These are phyloP conservation scores for Trypanosoma congolense DNA, from an alignment of 208 protist species.

Conservation along the genomic window DNA sequence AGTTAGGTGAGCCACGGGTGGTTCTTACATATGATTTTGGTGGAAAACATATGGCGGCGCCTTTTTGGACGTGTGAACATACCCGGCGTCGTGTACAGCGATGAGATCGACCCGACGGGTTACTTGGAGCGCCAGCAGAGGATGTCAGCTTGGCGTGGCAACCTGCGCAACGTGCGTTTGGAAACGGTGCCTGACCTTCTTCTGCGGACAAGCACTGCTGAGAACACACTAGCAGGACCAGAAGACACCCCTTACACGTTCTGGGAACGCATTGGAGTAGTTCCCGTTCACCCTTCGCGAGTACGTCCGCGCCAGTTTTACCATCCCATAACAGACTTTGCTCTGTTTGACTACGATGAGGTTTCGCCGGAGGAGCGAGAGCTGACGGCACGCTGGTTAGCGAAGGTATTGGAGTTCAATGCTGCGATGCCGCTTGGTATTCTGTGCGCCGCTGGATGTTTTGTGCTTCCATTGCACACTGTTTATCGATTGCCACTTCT, in stretches of 20 bases:
- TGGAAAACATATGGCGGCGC: slow-evolving; percentile 27
- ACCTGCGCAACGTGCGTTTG: slow-evolving; percentile 63
- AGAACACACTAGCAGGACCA: slow-evolving; percentile 28
- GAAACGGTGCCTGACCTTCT: slow-evolving; percentile 41
- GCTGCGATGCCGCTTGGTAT: slow-evolving; percentile 64
- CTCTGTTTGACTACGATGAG: slow-evolving; percentile 84
- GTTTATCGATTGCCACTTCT: slow-evolving; percentile 76
- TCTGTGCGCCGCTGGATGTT: slow-evolving; percentile 50
- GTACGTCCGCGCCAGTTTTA: slow-evolving; percentile 83
- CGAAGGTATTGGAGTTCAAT: slow-evolving; percentile 81
- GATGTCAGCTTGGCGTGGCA: slow-evolving; percentile 34
- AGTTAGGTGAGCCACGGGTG: too few species aligned
- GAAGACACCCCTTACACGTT: slow-evolving; percentile 87
- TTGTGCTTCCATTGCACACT: slow-evolving; percentile 75
- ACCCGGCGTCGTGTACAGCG: slow-evolving; percentile 78
- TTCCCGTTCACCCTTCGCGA: slow-evolving; percentile 75
- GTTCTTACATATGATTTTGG: slow-evolving; percentile 4
- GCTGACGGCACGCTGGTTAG: slow-evolving; percentile 80
- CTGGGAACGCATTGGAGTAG: slow-evolving; percentile 76
- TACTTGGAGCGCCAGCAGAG: slow-evolving; percentile 27
- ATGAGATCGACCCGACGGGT: slow-evolving; percentile 33
- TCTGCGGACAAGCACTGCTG: slow-evolving; percentile 14
- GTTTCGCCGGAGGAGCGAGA: slow-evolving; percentile 79
- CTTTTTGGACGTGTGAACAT: slow-evolving; percentile 28
- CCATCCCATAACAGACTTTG: slow-evolving; percentile 81